A percentile compares a stretch with the other conserved stretches of the same genome.
Conservation (phyloP, 2,329 filamentous ascomycete species). For the Epichloe amarillans region DNA sequence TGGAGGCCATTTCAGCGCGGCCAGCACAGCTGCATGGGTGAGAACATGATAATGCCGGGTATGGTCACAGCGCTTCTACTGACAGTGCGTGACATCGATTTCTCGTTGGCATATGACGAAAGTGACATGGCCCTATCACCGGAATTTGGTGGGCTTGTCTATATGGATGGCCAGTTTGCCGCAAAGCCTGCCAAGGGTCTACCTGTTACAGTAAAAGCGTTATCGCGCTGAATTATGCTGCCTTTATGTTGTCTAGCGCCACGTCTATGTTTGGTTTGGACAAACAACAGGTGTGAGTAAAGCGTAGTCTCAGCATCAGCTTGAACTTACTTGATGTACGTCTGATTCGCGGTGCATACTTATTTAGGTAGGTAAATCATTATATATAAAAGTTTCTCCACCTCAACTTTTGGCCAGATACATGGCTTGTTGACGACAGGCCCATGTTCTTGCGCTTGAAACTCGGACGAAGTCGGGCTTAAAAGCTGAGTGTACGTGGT, state of each 20-base stretch:
- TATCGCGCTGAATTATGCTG: not conserved
- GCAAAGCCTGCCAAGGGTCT: conserved; percentile 2
- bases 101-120: not conserved
- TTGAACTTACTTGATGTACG: not conserved
- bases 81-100: not conserved
- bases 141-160: not conserved
- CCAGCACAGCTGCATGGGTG: conserved; percentile 3
- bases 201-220: not conserved
- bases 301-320: too few species aligned
- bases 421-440: too few species aligned
- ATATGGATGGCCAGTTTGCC: conserved; percentile 1
- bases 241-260: not conserved
- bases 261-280: not conserved
- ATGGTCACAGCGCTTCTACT: not conserved
- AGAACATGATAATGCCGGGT: conserved; percentile 3
- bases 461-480: too few species aligned
- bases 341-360: not conserved
- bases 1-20: conserved; percentile 1
- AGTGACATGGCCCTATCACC: not conserved
- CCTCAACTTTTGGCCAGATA: too few species aligned
- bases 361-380: too few species aligned
- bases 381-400: too few species aligned
- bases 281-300: not conserved
- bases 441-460: too few species aligned
- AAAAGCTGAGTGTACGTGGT: too few species aligned